Evolutionary conservation across 2,329 filamentous ascomycete genomes (phyloP), one percentile per base, ranked within the genome.

Genomic region (Albophoma yamanashiensis): DNA sequence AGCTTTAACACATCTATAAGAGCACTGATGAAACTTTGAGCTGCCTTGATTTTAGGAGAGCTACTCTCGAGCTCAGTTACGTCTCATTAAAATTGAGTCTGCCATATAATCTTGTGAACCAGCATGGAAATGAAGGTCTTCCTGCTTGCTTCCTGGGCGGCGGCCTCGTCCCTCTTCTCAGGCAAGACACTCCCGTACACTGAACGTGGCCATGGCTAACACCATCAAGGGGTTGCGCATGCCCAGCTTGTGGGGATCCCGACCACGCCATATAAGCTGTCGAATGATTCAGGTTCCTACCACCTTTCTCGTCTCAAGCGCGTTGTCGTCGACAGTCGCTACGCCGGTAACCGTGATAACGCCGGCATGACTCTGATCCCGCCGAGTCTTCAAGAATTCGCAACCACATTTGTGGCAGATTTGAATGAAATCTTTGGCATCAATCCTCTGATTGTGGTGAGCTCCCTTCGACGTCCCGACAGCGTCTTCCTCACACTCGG

Each of bases 321-420:
- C 4, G 74, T 84, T 56, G 64, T 80, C 15, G 75, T 84, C 12
- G 76, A 83, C 61, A 60, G 65, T 3, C 65, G 66, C 4, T 79
- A 74, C 66, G 71, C 75, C 1, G 63, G 76, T 7, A 61, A 68
- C 0, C 73, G 74, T 6, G 76, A 85, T 64, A 67, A 71, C 1
- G 59, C 69, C 11, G 81, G 81, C 27, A 71, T 77, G 62, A 83
- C 79, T 0, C 67, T 81, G 20, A 82, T 83, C 25, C 80, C 81
- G 2, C 80, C 80, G 1, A 80, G 75, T 0, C 68, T 83, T 2
- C 65, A 64, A 11, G 71, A 77, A 3, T 83, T 83, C 60, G 79
- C 78, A 0, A 62, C 65, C 2, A 78, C 75, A 0, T 83, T 84
- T 57, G 72, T 71, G 2, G 63, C 66, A 0, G 74, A 78, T 56